These are phyloP conservation scores for Senna siamea DNA, from an alignment of 306 rosid species.

Conservation along the genomic window DNA sequence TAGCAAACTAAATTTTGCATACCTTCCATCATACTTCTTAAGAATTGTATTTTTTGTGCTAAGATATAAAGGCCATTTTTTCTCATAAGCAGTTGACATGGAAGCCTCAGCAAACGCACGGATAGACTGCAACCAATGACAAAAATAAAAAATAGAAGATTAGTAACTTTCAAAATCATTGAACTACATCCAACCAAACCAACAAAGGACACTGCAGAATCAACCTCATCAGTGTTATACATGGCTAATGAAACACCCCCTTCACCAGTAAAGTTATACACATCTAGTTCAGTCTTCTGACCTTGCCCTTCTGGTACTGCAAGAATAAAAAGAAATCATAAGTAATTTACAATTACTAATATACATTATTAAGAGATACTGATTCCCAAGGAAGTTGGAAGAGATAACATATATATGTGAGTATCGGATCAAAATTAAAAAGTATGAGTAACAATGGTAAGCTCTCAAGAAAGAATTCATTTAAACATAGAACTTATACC, in stretches of 20 bases:
- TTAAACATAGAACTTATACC: constrained; percentile 58
- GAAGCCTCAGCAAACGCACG: constrained; percentile 91
- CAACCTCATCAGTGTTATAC: constrained; percentile 98
- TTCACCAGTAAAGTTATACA: constrained; percentile 81
- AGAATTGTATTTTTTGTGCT: constrained; percentile 98
- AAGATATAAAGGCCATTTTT: constrained; percentile 98
- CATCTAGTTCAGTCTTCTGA: constrained; percentile 79
- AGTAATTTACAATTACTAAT: constrained; percentile 17
- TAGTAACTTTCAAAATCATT: constrained; percentile 30
- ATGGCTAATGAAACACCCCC: constrained; percentile 93
- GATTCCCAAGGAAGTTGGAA: background rate
- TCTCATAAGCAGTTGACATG: constrained; percentile 82
- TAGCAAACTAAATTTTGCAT: constrained; percentile 37
- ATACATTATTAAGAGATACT: constrained; percentile 2
- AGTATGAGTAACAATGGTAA: background rate
- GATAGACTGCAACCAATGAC: constrained; percentile 69
- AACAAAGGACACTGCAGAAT: constrained; percentile 27
- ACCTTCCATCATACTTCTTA: constrained; percentile 99
- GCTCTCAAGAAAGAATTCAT: constrained; percentile 16
- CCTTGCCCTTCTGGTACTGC: constrained; percentile 82
- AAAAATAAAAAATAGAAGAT: constrained; percentile 26
- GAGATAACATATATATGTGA: background rate
- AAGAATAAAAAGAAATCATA: constrained; percentile 33
- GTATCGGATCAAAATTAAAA: background rate
- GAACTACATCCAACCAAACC: constrained; percentile 33